A percentile compares a stretch with the other conserved stretches of the same genome.
Evolutionary conservation across 352 stramenopile species (phyloP).

Genomic region (Phytophthora foliorum): DNA sequence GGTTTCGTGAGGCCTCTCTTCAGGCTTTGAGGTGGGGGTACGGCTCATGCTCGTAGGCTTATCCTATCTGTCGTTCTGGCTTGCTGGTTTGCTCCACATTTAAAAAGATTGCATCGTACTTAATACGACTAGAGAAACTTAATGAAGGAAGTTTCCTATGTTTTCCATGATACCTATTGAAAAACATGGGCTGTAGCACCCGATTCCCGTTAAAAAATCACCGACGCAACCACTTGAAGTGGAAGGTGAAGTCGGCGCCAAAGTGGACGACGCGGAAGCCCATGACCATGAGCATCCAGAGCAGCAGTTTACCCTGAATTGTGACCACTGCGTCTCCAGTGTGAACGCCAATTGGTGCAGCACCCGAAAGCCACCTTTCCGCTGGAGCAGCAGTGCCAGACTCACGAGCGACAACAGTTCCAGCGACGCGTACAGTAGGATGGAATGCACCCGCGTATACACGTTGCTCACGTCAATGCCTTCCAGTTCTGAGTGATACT

Average conservation of each 20-base stretch:
- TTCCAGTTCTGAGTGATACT: slow-evolving; percentile 20
- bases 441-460: background rate
- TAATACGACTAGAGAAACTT: too few relatives aligned
- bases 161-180: too few relatives aligned
- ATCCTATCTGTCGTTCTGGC: too few relatives aligned
- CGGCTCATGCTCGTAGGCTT: too few relatives aligned
- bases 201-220: too few relatives aligned
- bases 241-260: slow-evolving; percentile 32
- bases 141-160: too few relatives aligned
- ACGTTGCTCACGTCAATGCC: slow-evolving; percentile 7
- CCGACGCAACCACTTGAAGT: slow-evolving; percentile 12
- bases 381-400: slow-evolving; percentile 17
- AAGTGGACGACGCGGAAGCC: slow-evolving; percentile 29
- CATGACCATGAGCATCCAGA: slow-evolving; percentile 31
- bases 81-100: too few relatives aligned
- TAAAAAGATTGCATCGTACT: too few relatives aligned
- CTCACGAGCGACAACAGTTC: slow-evolving; percentile 30
- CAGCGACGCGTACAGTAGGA: slow-evolving; percentile 28
- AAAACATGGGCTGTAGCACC: too few relatives aligned
- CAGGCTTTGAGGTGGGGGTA: too few relatives aligned
- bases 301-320: slow-evolving; percentile 29
- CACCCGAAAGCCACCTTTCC: background rate
- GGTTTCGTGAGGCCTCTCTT: too few relatives aligned
- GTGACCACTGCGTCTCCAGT: slow-evolving; percentile 25
- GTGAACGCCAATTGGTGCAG: slow-evolving; percentile 35